Percentiles rank a stretch among this genome's conserved stretches.
These are phyloP conservation scores for Perkinsus marinus DNA, from an alignment of 169 alveolate species.

Conservation along the genomic window DNA sequence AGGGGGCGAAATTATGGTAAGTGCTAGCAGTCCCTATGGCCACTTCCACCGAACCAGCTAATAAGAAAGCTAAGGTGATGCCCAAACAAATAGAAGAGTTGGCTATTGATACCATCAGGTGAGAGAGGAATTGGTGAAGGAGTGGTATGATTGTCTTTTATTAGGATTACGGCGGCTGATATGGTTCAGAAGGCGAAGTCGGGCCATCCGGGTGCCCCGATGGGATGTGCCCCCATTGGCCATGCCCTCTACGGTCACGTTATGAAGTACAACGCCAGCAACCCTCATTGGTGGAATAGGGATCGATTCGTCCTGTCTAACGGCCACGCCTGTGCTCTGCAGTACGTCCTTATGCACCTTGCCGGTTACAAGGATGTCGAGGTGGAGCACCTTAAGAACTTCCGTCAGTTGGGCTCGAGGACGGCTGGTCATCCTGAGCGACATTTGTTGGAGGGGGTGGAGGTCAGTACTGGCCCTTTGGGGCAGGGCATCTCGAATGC, in stretches of 20 bases:
- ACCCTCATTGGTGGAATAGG: conserved; percentile 34
- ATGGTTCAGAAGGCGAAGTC: conserved; percentile 22
- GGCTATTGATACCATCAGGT: neutral
- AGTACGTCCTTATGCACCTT: conserved; percentile 34
- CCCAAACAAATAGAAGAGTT: neutral
- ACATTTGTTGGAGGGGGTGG: conserved; percentile 34
- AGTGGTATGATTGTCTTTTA: neutral
- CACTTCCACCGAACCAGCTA: neutral
- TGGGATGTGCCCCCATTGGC: conserved; percentile 44
- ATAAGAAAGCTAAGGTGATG: neutral
- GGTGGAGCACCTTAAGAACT: conserved; percentile 15
- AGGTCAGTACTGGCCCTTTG: conserved; percentile 42
- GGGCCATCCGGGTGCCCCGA: conserved; percentile 47
- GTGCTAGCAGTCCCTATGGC: neutral
- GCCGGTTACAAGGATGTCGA: conserved; percentile 27
- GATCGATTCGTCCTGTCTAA: conserved; percentile 38
- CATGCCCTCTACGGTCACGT: conserved; percentile 22
- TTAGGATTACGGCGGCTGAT: neutral
- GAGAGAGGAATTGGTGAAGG: neutral
- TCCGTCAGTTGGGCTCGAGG: conserved; percentile 27
- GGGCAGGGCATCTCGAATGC: conserved; percentile 42
- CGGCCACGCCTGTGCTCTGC: conserved; percentile 36
- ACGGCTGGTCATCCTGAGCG: conserved; percentile 36
- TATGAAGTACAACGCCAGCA: conserved; percentile 31
- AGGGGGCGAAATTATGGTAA: neutral